These are phyloP conservation scores for Microcos paniculata DNA, from an alignment of 345 rosid species.

Conservation along the genomic window DNA sequence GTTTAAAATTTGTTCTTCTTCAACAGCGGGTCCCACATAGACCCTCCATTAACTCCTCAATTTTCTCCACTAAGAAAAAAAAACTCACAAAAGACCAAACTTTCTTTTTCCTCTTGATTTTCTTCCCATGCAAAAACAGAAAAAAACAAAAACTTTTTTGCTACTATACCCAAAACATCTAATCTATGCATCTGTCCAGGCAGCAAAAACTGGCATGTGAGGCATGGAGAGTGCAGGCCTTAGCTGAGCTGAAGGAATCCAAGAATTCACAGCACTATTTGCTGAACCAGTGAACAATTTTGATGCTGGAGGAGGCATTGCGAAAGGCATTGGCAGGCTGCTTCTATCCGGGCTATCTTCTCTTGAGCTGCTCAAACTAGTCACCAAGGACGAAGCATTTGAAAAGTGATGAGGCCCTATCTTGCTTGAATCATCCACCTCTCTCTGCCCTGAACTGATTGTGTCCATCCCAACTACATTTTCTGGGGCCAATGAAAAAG, in stretches of 20 bases:
- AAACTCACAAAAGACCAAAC: conserved; percentile 10
- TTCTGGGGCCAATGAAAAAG: conserved; percentile 28
- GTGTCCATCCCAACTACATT: conserved; percentile 26
- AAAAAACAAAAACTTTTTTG: not conserved
- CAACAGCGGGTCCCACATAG: conserved; percentile 21
- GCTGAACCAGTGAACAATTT: conserved; percentile 43
- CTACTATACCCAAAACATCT: conserved; percentile 11
- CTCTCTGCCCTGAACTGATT: conserved; percentile 25
- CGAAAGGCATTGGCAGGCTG: conserved; percentile 43
- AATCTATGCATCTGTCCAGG: conserved; percentile 74
- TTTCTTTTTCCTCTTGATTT: conserved; percentile 12
- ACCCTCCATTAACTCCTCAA: conserved; percentile 19
- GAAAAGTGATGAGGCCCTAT: conserved; percentile 42
- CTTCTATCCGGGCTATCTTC: conserved; percentile 61
- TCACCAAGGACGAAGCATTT: conserved; percentile 49
- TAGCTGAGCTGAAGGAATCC: conserved; percentile 57
- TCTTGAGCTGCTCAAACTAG: conserved; percentile 57
- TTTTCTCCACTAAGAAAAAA: conserved; percentile 16
- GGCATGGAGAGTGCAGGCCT: conserved; percentile 56
- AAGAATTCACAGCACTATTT: conserved; percentile 37
- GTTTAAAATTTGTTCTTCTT: conserved; percentile 35
- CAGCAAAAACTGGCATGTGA: conserved; percentile 76
- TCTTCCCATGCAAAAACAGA: conserved; percentile 24
- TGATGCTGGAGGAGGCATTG: conserved; percentile 48
- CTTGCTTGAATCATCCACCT: conserved; percentile 32